Evolutionary conservation across 192 early-diverging fungal species (phyloP).

Genomic region (Backusella morwellensis): DNA sequence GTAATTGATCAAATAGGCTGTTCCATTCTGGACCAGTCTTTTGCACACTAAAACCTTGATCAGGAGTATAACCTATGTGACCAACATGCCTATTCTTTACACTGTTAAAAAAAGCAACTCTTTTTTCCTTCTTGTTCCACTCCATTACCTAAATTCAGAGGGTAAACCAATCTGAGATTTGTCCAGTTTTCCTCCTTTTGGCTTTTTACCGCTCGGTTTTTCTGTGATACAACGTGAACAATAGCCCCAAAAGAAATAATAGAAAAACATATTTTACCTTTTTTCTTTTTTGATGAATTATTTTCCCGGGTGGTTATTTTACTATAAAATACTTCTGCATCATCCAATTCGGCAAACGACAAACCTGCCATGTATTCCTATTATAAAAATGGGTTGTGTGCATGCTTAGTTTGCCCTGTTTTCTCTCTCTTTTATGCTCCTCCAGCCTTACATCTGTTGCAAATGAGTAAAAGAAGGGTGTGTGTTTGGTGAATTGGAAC

Average conservation of each 20-base stretch:
- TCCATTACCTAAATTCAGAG: slow-evolving; percentile 43
- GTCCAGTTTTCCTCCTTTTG: slow-evolving; percentile 50
- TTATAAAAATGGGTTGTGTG: not conserved
- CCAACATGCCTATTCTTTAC: slow-evolving; percentile 45
- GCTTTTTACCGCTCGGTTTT: slow-evolving; percentile 43
- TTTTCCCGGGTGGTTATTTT: slow-evolving; percentile 58
- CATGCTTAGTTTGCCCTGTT: not conserved
- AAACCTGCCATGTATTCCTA: slow-evolving; percentile 64
- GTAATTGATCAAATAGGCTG: slow-evolving; percentile 66
- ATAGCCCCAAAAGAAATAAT: not conserved
- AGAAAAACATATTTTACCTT: slow-evolving; percentile 26
- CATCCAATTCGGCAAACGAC: slow-evolving; percentile 68
- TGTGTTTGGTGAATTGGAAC: slow-evolving; percentile 61
- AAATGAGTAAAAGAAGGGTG: slow-evolving; percentile 71
- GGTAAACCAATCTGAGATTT: slow-evolving; percentile 61
- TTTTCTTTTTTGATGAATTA: slow-evolving; percentile 28
- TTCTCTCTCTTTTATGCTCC: too few relatives aligned
- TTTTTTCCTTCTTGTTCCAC: not conserved
- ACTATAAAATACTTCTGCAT: slow-evolving; percentile 62
- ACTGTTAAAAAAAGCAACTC: too few relatives aligned
- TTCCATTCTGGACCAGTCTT: slow-evolving; percentile 73
- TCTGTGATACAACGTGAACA: slow-evolving; percentile 28
- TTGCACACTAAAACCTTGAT: slow-evolving; percentile 61
- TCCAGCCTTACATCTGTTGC: slow-evolving; percentile 55
- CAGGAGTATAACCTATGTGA: slow-evolving; percentile 59